Evolutionary conservation across 352 stramenopile species (phyloP).

Genomic region (Phytophthora sojae): DNA sequence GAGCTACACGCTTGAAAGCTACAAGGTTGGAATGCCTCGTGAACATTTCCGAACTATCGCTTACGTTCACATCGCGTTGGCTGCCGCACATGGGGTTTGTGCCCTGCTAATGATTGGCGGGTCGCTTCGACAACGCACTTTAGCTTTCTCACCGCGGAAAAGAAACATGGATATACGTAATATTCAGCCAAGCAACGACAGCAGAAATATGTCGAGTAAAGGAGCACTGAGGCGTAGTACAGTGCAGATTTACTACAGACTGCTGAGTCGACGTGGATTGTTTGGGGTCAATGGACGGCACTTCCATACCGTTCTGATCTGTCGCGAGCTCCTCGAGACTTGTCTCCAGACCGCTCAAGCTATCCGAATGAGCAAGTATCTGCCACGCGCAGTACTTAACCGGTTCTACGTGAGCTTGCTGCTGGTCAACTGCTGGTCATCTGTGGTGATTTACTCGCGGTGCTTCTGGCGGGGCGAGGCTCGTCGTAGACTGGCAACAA

Average conservation of each 20-base stretch:
- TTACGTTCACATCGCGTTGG: constrained; percentile 34
- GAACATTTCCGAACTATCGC: constrained; percentile 27
- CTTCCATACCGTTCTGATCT: constrained; percentile 26
- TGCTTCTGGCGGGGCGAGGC: constrained; percentile 26
- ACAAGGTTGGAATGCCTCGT: constrained; percentile 31
- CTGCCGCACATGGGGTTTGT: constrained; percentile 19
- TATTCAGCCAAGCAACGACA: not conserved
- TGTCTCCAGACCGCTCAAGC: constrained; percentile 29
- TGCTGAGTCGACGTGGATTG: constrained; percentile 8
- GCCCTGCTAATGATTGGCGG: constrained; percentile 21
- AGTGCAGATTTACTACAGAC: not conserved
- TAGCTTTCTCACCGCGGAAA: constrained; percentile 7
- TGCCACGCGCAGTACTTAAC: constrained; percentile 34
- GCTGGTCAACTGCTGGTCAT: constrained; percentile 34
- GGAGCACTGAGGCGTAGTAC: not conserved
- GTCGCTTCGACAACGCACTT: constrained; percentile 5
- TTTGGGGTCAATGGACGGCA: constrained; percentile 31
- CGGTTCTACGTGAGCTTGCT: constrained; percentile 39
- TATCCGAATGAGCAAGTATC: constrained; percentile 31
- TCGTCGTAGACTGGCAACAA: constrained; percentile 11
- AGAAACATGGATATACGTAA: not conserved
- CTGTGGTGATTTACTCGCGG: constrained; percentile 21
- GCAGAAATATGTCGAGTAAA: not conserved
- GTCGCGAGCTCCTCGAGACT: constrained; percentile 33
- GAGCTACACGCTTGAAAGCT: constrained; percentile 17